Evolutionary conservation across 1,284 basidiomycete species (phyloP).

Genomic region (Apiotrichum mycotoxinovorans): DNA sequence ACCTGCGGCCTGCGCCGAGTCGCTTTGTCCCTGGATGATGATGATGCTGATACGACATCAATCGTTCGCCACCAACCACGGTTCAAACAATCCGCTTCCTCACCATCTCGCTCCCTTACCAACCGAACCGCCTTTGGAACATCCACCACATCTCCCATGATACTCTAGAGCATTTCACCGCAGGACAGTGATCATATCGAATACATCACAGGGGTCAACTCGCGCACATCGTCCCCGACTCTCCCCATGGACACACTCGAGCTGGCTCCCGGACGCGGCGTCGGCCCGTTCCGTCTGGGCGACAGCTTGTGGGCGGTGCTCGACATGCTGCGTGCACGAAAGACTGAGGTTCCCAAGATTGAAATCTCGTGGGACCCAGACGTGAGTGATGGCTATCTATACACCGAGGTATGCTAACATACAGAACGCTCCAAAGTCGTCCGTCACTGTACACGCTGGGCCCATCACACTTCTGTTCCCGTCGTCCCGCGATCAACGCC

Average conservation of each 20-base stretch:
- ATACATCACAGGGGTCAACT: background rate
- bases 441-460: constrained; percentile 70
- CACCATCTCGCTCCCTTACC: no score
- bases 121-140: no score
- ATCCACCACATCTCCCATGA: background rate
- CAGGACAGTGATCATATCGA: background rate
- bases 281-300: constrained; percentile 75
- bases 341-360: constrained; percentile 65
- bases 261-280: constrained; percentile 68
- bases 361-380: constrained; percentile 80
- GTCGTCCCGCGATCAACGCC: constrained; percentile 64
- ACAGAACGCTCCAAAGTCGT: constrained; percentile 58
- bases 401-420: constrained; percentile 1
- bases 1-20: no score
- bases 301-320: constrained; percentile 75
- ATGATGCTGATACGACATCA: background rate
- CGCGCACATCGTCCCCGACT: background rate
- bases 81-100: no score
- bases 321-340: constrained; percentile 58
- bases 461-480: constrained; percentile 71
- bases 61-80: background rate
- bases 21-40: background rate
- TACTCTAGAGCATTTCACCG: background rate
- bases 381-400: constrained; percentile 46
- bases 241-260: constrained; percentile 57